A percentile compares a stretch with the other conserved stretches of the same genome.
Conservation (phyloP, 345 rosid genomes). For the Melaleuca quinquenervia region DNA sequence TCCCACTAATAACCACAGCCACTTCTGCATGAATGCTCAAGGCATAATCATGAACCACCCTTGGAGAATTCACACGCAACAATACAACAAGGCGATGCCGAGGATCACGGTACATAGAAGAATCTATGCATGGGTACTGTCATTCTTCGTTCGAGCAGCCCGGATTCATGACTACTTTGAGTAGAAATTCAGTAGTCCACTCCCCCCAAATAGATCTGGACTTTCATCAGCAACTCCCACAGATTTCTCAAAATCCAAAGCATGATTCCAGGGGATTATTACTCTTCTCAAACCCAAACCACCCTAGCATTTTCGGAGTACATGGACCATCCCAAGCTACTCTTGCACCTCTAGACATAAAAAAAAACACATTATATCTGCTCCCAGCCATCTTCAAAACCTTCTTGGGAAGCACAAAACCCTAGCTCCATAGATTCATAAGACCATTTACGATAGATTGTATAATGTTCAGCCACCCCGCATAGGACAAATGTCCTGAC, state of each 20-base stretch:
- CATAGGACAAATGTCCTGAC: background rate
- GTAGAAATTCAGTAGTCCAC: background rate
- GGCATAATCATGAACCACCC: too few relatives aligned
- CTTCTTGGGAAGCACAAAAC: background rate
- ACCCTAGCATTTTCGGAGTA: background rate
- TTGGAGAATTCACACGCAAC: background rate
- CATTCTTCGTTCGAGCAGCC: background rate
- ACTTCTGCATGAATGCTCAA: background rate
- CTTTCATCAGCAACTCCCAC: background rate
- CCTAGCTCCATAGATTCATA: background rate
- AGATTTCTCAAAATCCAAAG: background rate
- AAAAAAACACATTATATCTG: background rate
- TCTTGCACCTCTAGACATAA: background rate
- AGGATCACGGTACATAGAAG: background rate
- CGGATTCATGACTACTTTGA: background rate
- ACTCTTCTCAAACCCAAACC: background rate
- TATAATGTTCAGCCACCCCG: background rate
- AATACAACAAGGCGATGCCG: background rate
- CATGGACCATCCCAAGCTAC: background rate
- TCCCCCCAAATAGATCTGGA: background rate
- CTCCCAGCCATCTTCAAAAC: background rate
- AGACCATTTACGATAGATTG: background rate
- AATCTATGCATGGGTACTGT: background rate
- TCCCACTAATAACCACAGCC: background rate
- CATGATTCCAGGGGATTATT: background rate